Conservation (phyloP, 352 stramenopile species). For the Albugo laibachii region DNA sequence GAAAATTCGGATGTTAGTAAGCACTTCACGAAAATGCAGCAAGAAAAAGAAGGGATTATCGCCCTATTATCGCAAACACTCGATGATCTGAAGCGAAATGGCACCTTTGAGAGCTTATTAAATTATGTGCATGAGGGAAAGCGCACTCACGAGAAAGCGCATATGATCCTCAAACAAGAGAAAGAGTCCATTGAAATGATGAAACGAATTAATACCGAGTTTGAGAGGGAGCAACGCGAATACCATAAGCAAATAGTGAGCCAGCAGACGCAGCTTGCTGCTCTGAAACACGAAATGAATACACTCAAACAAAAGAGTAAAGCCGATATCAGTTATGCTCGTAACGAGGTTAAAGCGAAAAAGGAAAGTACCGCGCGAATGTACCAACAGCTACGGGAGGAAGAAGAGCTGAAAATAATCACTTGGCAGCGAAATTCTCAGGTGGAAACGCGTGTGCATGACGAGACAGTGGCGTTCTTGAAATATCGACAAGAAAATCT, state of each 20-base stretch:
- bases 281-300: constrained; percentile 71
- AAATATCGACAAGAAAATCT: constrained; percentile 61
- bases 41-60: constrained; percentile 68
- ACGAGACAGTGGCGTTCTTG: constrained; percentile 60
- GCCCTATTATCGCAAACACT: constrained; percentile 47
- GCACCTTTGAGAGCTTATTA: constrained; percentile 55
- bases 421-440: constrained; percentile 34
- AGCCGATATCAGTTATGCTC: constrained; percentile 60
- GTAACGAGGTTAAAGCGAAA: constrained; percentile 73
- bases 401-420: constrained; percentile 49
- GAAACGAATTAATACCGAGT: constrained; percentile 62
- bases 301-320: constrained; percentile 69
- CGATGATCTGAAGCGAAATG: constrained; percentile 46
- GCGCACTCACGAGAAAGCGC: constrained; percentile 43
- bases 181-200: constrained; percentile 72
- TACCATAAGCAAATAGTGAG: constrained; percentile 61
- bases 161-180: constrained; percentile 73
- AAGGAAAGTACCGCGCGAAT: constrained; percentile 49
- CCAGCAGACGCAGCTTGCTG: constrained; percentile 40
- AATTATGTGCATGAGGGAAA: constrained; percentile 62
- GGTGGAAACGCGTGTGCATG: constrained; percentile 47
- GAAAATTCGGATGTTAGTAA: constrained; percentile 86
- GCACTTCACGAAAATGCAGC: constrained; percentile 85
- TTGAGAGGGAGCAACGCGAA: constrained; percentile 52
- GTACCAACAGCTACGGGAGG: constrained; percentile 64